phyloP scores from a whole-genome alignment of 2,329 filamentous ascomycete genomes.

The Colletotrichum chrysophilum region DNA sequence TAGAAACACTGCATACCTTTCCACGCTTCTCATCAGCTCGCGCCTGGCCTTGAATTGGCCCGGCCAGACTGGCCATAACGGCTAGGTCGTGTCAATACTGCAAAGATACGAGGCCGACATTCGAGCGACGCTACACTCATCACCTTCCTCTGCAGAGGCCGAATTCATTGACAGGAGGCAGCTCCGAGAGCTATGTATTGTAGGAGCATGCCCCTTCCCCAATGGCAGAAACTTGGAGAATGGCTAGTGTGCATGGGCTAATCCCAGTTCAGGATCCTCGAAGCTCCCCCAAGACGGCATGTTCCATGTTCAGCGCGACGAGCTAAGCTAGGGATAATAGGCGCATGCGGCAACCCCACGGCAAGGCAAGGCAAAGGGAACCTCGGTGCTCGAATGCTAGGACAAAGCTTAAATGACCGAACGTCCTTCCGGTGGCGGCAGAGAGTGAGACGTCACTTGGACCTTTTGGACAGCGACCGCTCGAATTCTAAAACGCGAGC shows the following conservation, averaged over 20 bases:
- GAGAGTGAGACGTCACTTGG: conserved; percentile 8
- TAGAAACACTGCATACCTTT: not conserved
- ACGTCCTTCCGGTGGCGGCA: not conserved
- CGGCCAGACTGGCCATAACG: conserved; percentile 10
- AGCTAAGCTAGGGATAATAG: not conserved
- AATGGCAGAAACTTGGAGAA: not conserved
- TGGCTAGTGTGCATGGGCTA: not conserved
- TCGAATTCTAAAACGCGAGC: not conserved
- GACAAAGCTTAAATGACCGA: not conserved
- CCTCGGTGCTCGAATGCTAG: not conserved
- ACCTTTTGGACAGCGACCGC: not conserved
- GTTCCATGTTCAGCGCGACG: not conserved
- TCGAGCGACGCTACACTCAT: not conserved
- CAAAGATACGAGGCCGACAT: not conserved
- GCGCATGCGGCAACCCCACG: not conserved
- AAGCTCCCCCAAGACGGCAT: not conserved
- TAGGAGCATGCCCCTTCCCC: not conserved
- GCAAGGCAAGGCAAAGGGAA: not conserved
- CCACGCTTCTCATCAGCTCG: not conserved
- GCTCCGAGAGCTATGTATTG: not conserved
- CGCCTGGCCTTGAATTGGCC: not conserved
- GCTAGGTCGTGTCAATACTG: not conserved
- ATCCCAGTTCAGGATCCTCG: not conserved
- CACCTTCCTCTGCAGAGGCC: not conserved
- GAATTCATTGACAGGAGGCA: fast-evolving